phyloP scores from a whole-genome alignment of 306 rosid genomes.

The Geum urbanum region DNA sequence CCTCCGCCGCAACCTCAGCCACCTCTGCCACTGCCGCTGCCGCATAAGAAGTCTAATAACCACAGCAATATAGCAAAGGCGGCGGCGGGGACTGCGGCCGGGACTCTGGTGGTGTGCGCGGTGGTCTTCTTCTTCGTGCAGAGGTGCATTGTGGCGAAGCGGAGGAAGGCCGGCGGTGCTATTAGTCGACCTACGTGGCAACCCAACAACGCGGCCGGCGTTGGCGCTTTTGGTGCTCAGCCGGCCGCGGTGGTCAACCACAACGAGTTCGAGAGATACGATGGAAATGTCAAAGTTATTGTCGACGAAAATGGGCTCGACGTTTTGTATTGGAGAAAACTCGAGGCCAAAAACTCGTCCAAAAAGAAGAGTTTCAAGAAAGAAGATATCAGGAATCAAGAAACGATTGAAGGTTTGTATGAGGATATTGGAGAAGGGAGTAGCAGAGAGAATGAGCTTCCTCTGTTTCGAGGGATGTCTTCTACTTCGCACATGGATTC shows the following conservation, averaged over 20 bases:
- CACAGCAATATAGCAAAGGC: conserved; percentile 44
- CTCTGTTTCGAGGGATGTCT: conserved; percentile 79
- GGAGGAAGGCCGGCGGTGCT: conserved; percentile 15
- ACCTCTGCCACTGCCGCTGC: not conserved
- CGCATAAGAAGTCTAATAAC: conserved; percentile 30
- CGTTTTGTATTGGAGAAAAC: conserved; percentile 84
- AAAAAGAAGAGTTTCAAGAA: conserved; percentile 27
- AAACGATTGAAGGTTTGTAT: not conserved
- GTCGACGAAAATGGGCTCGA: conserved; percentile 94
- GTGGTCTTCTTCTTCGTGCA: conserved; percentile 43
- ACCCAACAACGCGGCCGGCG: too few relatives aligned
- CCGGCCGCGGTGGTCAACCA: conserved; percentile 32
- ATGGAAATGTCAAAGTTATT: conserved; percentile 56
- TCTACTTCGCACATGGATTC: conserved; percentile 54
- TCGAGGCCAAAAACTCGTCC: conserved; percentile 37
- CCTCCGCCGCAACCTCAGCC: conserved; percentile 14
- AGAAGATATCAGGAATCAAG: conserved; percentile 23
- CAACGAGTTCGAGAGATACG: conserved; percentile 37
- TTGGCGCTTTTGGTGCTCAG: not conserved
- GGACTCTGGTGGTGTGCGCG: conserved; percentile 49
- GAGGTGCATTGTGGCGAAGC: conserved; percentile 31
- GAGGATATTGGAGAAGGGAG: conserved; percentile 14
- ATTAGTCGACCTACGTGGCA: not conserved
- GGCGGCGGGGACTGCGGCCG: conserved; percentile 60
- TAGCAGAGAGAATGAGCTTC: conserved; percentile 42